Evolutionary conservation across 345 rosid species (phyloP).

Genomic region (Arabidopsis thaliana): TAIR10.1 NC_003071.7:9241501-9242000

Average conservation of each 20-base stretch:
- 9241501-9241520: conserved; percentile 86
- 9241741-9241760: conserved; percentile 61
- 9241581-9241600: conserved; percentile 80
- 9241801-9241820: conserved; percentile 3
- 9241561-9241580: conserved; percentile 77
- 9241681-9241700: conserved; percentile 70
- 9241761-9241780: conserved; percentile 79
- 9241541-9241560: conserved; percentile 79
- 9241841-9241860: not conserved
- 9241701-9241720: conserved; percentile 88
- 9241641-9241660: not conserved
- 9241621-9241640: not conserved
- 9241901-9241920: conserved; percentile 86
- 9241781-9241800: conserved; percentile 68
- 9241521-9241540: conserved; percentile 80
- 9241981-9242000: not conserved
- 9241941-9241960: conserved; percentile 71
- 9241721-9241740: conserved; percentile 75
- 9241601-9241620: not conserved
- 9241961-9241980: conserved; percentile 49
- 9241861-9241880: not conserved
- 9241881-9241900: conserved; percentile 48
- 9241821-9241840: not conserved
- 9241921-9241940: conserved; percentile 80
- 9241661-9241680: not conserved